Evolutionary conservation across 148 eudicot genomes (phyloP).

Genomic region (Camellia japonica): DNA sequence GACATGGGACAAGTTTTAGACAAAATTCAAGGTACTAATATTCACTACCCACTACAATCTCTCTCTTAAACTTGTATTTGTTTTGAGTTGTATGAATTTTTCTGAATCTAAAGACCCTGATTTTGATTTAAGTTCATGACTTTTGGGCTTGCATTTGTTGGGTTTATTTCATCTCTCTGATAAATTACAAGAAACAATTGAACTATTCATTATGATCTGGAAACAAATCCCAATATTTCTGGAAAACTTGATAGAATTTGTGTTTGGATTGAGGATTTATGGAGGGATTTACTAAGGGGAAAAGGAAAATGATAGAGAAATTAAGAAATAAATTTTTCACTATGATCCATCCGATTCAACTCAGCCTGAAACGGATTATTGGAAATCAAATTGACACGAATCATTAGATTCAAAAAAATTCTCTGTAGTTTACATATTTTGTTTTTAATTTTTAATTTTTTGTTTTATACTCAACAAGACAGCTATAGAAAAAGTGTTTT

Average conservation of each 20-base stretch:
- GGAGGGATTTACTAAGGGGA: not conserved
- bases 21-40: slow-evolving; percentile 24
- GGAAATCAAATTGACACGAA: not conserved
- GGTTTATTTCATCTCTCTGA: not conserved
- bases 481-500: not conserved
- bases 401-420: not conserved
- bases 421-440: not conserved
- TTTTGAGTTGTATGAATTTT: not conserved
- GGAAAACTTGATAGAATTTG: no score
- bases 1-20: slow-evolving; percentile 36
- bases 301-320: no score
- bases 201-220: not conserved
- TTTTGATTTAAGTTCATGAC: not conserved
- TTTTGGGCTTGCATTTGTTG: not conserved
- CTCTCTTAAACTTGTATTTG: not conserved
- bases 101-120: not conserved
- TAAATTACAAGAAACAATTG: not conserved
- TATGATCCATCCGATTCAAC: no score
- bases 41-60: not conserved
- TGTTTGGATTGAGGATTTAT: not conserved
- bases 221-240: no score
- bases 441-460: no score
- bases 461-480: not conserved
- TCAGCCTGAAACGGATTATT: not conserved
- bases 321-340: no score